Conservation (phyloP, 345 rosid species). For the Eucalyptus tenuipes region DNA sequence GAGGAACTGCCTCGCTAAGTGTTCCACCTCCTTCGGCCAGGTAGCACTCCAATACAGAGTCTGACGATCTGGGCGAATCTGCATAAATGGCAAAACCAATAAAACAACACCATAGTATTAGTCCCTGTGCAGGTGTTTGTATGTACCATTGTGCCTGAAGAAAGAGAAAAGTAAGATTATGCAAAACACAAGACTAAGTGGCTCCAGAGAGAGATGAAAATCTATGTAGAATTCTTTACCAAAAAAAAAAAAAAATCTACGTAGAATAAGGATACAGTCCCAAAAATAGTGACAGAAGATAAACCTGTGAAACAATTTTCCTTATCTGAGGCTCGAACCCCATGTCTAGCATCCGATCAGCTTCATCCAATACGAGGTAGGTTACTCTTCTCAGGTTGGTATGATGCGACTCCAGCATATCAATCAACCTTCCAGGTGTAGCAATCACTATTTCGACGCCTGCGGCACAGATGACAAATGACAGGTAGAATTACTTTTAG, state of each 20-base stretch:
- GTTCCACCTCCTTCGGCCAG: constrained; percentile 99
- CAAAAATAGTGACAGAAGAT: neutral
- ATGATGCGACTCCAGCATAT: constrained; percentile 94
- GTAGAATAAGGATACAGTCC: neutral
- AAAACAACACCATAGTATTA: neutral
- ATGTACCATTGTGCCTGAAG: neutral
- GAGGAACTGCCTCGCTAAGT: constrained; percentile 72
- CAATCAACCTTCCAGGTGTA: constrained; percentile 97
- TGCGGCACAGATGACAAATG: constrained; percentile 1
- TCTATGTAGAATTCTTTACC: neutral
- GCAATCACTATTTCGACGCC: constrained; percentile 99
- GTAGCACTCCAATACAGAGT: constrained; percentile 99
- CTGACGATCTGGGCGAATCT: constrained; percentile 98
- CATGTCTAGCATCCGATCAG: constrained; percentile 99
- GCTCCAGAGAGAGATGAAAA: neutral
- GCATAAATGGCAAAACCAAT: neutral
- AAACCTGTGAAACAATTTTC: constrained; percentile 83
- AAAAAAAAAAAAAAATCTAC: neutral
- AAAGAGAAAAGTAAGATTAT: neutral
- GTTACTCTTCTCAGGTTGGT: constrained; percentile 95
- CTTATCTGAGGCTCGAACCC: constrained; percentile 97
- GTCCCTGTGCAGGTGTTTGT: neutral
- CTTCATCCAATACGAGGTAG: constrained; percentile 96
- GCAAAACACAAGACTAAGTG: neutral
- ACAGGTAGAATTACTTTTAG: neutral